Conservation (phyloP, 108 stramenopile genomes). For the Nitzschia sp. region DNA sequence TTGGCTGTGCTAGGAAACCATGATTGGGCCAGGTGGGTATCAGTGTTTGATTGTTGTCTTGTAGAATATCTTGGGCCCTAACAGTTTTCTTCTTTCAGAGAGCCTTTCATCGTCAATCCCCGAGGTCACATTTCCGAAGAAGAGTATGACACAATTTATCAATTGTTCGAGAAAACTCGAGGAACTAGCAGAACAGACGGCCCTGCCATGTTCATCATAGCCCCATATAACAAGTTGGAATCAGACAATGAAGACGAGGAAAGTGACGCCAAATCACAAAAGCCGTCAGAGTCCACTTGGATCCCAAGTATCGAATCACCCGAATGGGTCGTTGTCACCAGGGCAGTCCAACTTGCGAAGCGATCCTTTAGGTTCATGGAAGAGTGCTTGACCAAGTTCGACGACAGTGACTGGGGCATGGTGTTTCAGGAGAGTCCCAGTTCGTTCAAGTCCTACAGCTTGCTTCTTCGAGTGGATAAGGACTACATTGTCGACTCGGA, state of each 20-base stretch:
- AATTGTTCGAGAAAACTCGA: conserved; percentile 60
- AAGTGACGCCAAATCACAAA: background rate
- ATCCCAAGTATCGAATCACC: conserved; percentile 49
- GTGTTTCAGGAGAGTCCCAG: conserved; percentile 67
- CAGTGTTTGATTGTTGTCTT: background rate
- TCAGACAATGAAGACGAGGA: conserved; percentile 25
- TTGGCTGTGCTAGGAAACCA: conserved; percentile 62
- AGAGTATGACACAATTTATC: conserved; percentile 53
- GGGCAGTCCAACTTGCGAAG: conserved; percentile 65
- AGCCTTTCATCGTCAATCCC: conserved; percentile 86
- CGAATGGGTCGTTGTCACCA: conserved; percentile 67
- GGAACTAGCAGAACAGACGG: conserved; percentile 53
- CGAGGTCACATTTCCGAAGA: conserved; percentile 60
- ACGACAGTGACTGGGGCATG: conserved; percentile 50
- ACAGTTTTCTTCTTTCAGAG: conserved; percentile 25
- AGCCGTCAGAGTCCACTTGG: conserved; percentile 33
- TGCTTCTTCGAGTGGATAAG: conserved; percentile 65
- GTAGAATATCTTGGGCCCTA: background rate
- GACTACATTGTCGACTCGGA: conserved; percentile 57
- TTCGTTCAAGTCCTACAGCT: conserved; percentile 75
- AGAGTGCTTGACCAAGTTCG: conserved; percentile 29
- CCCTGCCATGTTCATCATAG: conserved; percentile 80
- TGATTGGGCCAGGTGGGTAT: conserved; percentile 72
- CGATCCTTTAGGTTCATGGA: conserved; percentile 64
- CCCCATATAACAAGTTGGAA: conserved; percentile 57